phyloP scores from a whole-genome alignment of 768 basidiomycete genomes.

The Coprinopsis sp. region DNA sequence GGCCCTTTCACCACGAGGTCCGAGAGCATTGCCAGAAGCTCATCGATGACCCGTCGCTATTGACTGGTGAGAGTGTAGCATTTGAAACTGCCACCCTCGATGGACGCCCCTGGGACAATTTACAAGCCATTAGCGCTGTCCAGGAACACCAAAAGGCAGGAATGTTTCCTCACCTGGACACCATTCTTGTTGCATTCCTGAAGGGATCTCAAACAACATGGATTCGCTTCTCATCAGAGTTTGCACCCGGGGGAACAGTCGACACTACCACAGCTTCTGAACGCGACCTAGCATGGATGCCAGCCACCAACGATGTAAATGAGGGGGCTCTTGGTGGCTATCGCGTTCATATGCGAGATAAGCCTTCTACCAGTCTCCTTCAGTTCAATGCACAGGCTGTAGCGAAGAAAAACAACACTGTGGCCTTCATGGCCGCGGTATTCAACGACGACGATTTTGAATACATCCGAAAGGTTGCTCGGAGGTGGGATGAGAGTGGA shows the following conservation, averaged over 20 bases:
- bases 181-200: constrained; percentile 19
- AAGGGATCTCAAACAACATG: constrained; percentile 23
- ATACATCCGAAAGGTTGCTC: neutral
- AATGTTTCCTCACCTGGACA: constrained; percentile 16
- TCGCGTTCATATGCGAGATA: constrained; percentile 14
- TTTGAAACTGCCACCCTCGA: constrained; percentile 17
- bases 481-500: neutral
- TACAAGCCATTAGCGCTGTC: constrained; percentile 16
- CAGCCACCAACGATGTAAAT: constrained; percentile 29
- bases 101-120: constrained; percentile 21
- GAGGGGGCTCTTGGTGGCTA: constrained; percentile 25
- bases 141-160: constrained; percentile 3
- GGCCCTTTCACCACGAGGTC: constrained; percentile 18
- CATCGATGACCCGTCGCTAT: constrained; percentile 16
- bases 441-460: neutral
- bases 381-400: constrained; percentile 17
- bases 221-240: constrained; percentile 24
- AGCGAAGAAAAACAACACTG: constrained; percentile 8
- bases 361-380: constrained; percentile 11
- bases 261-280: constrained; percentile 19
- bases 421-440: neutral
- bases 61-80: constrained; percentile 15
- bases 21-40: constrained; percentile 16
- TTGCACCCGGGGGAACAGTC: constrained; percentile 23
- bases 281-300: constrained; percentile 21